Evolutionary conservation across 352 stramenopile genomes (phyloP).

Genomic region (Phytophthora quininea): DNA sequence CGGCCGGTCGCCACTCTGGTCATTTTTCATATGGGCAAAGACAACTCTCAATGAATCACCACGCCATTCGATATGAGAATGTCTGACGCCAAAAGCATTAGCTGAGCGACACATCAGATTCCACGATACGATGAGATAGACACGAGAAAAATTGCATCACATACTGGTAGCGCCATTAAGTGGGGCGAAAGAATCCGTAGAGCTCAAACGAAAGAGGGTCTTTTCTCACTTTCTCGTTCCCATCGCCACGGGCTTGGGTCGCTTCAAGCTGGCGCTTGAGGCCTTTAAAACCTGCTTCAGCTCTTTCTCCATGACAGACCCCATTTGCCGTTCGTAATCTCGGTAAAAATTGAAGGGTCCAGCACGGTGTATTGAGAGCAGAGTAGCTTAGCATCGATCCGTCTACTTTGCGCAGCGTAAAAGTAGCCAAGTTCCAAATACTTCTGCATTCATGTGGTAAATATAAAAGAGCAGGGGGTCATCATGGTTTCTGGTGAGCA

Average conservation of each 20-base stretch:
- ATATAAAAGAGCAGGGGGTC: constrained; percentile 7
- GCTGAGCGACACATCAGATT: constrained; percentile 19
- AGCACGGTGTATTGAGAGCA: constrained; percentile 15
- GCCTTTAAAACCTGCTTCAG: constrained; percentile 7
- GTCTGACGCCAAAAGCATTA: constrained; percentile 6
- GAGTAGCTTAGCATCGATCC: constrained; percentile 14
- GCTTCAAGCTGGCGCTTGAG: constrained; percentile 1
- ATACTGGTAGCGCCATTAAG: constrained; percentile 3
- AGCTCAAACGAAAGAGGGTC: constrained; percentile 6
- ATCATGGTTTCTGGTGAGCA: constrained; percentile 1
- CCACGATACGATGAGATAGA: constrained; percentile 14
- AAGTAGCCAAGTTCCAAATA: constrained; percentile 20
- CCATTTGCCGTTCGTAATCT: constrained; percentile 2
- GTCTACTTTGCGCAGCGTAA: constrained; percentile 27
- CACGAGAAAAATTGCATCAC: constrained; percentile 8
- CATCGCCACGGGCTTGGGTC: constrained; percentile 1
- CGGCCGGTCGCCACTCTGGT: constrained; percentile 10
- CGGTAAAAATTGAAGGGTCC: constrained; percentile 5
- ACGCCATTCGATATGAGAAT: constrained; percentile 12
- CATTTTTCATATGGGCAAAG: constrained; percentile 20
- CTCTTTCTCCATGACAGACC: constrained; percentile 2
- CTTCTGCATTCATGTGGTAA: constrained; percentile 6
- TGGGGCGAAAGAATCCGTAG: constrained; percentile 4
- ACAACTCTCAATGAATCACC: constrained; percentile 9
- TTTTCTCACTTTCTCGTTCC: constrained; percentile 1